Conservation (phyloP, 805 yeast genomes). For the Starmerella powellii region DNA sequence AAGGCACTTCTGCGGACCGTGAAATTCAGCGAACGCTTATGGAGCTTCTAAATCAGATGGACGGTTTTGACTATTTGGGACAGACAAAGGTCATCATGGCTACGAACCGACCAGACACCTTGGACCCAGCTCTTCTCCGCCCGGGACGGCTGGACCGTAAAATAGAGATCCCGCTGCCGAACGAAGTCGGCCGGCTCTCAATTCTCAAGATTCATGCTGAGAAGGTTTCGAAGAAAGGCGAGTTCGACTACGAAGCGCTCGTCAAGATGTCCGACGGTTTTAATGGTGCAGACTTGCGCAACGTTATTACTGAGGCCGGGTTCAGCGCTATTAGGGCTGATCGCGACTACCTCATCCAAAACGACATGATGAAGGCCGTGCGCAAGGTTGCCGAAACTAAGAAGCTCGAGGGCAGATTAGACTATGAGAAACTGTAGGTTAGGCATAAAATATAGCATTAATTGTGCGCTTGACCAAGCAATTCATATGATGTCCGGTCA, state of each 20-base stretch:
- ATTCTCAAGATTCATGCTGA: constrained; percentile 87
- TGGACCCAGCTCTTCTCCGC: constrained; percentile 92
- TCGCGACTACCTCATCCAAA: constrained; percentile 84
- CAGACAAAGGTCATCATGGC: constrained; percentile 98
- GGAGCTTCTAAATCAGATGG: constrained; percentile 97
- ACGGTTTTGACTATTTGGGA: constrained; percentile 92
- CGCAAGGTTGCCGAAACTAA: constrained; percentile 94
- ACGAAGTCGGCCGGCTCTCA: constrained; percentile 89
- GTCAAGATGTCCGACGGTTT: constrained; percentile 99
- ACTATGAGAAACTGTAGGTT: constrained; percentile 76
- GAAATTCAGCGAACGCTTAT: constrained; percentile 95
- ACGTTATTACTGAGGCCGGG: constrained; percentile 96
- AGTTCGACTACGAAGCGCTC: constrained; percentile 90
- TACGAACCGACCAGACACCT: constrained; percentile 95
- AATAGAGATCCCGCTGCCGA: constrained; percentile 89
- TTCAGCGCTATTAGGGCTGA: constrained; percentile 97
- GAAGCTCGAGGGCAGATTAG: constrained; percentile 92
- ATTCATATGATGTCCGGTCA: no score
- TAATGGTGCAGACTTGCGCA: constrained; percentile 96
- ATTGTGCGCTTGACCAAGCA: no score
- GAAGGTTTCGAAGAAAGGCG: constrained; percentile 79
- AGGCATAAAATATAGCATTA: not conserved
- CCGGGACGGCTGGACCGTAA: constrained; percentile 97
- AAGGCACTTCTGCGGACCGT: constrained; percentile 97
- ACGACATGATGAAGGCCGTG: constrained; percentile 94